Evolutionary conservation across 192 early-diverging fungal species (phyloP).

Genomic region (Polychytrium aggregatum): DNA sequence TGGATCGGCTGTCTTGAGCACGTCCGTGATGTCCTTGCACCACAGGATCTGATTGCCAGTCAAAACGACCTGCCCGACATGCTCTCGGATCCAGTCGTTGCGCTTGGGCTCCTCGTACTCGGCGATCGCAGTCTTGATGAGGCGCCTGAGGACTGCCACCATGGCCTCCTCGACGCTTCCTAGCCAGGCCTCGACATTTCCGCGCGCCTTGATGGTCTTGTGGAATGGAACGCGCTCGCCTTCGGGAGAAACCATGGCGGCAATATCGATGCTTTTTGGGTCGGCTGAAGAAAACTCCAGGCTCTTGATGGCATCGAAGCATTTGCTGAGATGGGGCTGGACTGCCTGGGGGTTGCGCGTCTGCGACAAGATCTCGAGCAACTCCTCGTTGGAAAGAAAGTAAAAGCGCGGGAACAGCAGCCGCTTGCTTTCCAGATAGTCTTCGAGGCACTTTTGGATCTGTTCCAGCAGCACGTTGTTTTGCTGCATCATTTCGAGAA

Average conservation of each 20-base stretch:
- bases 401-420: constrained; percentile 53
- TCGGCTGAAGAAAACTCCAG: constrained; percentile 43
- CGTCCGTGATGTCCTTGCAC: constrained; percentile 38
- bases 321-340: constrained; percentile 49
- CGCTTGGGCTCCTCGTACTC: constrained; percentile 40
- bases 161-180: constrained; percentile 51
- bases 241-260: constrained; percentile 44
- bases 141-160: constrained; percentile 33
- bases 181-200: constrained; percentile 54
- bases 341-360: constrained; percentile 53
- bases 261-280: constrained; percentile 47
- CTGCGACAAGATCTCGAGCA: constrained; percentile 52
- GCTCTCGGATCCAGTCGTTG: constrained; percentile 44
- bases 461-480: constrained; percentile 48
- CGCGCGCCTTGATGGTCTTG: constrained; percentile 52
- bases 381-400: constrained; percentile 52
- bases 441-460: constrained; percentile 54
- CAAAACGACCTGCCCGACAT: constrained; percentile 44
- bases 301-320: constrained; percentile 51
- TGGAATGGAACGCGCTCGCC: constrained; percentile 41
- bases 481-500: constrained; percentile 46
- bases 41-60: constrained; percentile 48
- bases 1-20: constrained; percentile 30
- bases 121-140: constrained; percentile 40
- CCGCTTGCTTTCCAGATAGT: constrained; percentile 48